A percentile compares a stretch with the other conserved stretches of the same genome.
Conservation (phyloP, 2,329 filamentous ascomycete species). For the Domatiomyces catenatus region DNA sequence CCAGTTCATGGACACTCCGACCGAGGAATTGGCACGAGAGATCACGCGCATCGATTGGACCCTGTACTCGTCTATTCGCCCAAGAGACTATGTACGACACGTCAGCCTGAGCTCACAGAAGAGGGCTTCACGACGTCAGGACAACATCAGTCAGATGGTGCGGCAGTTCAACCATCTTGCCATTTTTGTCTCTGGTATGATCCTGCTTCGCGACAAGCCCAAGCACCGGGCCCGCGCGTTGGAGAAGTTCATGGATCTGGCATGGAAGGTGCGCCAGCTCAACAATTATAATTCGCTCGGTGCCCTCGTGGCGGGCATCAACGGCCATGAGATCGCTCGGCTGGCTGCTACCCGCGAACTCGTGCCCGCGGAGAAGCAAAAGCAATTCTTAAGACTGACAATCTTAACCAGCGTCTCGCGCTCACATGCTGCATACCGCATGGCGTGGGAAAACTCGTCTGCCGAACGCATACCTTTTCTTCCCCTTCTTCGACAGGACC, state of each 20-base stretch:
- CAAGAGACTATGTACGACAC: slow-evolving; percentile 82
- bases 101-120: slow-evolving; percentile 61
- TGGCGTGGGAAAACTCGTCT: slow-evolving; percentile 93
- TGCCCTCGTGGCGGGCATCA: slow-evolving; percentile 86
- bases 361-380: slow-evolving; percentile 55
- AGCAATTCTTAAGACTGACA: slow-evolving; percentile 73
- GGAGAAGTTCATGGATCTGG: slow-evolving; percentile 91
- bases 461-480: slow-evolving; percentile 85
- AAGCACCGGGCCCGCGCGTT: slow-evolving; percentile 85
- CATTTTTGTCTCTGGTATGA: slow-evolving; percentile 68
- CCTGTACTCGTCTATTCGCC: slow-evolving; percentile 89
- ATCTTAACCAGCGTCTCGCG: slow-evolving; percentile 88
- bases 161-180: slow-evolving; percentile 79
- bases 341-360: slow-evolving; percentile 65
- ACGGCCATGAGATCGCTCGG: slow-evolving; percentile 71
- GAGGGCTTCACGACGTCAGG: slow-evolving; percentile 35
- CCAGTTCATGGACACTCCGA: slow-evolving; percentile 70
- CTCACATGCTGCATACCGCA: slow-evolving; percentile 84
- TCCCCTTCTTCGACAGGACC: slow-evolving; percentile 72
- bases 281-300: slow-evolving; percentile 97
- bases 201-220: slow-evolving; percentile 81
- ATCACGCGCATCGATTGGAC: slow-evolving; percentile 95
- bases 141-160: slow-evolving; percentile 88
- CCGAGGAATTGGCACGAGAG: slow-evolving; percentile 77
- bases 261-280: slow-evolving; percentile 64